Conservation (phyloP, 1,139 yeast species). For the Scheffersomyces segobiensis region DNA sequence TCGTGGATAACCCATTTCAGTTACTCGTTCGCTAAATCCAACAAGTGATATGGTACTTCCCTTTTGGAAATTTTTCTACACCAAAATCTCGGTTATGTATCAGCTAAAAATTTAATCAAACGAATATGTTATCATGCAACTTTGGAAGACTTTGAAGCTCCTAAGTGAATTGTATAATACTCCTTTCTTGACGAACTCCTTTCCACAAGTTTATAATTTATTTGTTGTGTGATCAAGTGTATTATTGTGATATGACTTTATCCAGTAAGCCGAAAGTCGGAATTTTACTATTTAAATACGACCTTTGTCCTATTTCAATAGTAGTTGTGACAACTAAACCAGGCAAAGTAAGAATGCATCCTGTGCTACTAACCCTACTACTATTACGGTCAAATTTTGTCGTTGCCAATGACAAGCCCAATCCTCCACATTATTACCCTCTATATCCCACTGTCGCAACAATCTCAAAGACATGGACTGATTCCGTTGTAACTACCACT, state of each 20-base stretch:
- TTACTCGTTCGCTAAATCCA: background rate
- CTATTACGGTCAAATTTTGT: background rate
- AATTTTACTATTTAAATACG: background rate
- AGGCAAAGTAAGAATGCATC: background rate
- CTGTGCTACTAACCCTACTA: background rate
- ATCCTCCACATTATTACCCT: background rate
- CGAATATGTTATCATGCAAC: background rate
- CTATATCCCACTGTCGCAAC: background rate
- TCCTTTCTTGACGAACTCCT: background rate
- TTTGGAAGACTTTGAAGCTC: too few relatives aligned
- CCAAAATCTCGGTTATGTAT: background rate
- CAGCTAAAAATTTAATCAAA: background rate
- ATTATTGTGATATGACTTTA: background rate
- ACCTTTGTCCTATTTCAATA: background rate
- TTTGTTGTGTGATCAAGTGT: background rate
- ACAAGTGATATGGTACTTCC: background rate
- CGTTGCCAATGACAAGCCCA: background rate
- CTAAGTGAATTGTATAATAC: background rate
- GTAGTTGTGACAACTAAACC: background rate
- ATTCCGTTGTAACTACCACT: background rate
- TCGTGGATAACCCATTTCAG: background rate
- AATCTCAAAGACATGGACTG: background rate
- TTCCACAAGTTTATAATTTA: background rate
- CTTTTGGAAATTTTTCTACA: background rate
- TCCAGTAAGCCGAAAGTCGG: background rate